Evolutionary conservation across 1,284 basidiomycete species (phyloP).

Genomic region (Ceratobasidium sp.): DNA sequence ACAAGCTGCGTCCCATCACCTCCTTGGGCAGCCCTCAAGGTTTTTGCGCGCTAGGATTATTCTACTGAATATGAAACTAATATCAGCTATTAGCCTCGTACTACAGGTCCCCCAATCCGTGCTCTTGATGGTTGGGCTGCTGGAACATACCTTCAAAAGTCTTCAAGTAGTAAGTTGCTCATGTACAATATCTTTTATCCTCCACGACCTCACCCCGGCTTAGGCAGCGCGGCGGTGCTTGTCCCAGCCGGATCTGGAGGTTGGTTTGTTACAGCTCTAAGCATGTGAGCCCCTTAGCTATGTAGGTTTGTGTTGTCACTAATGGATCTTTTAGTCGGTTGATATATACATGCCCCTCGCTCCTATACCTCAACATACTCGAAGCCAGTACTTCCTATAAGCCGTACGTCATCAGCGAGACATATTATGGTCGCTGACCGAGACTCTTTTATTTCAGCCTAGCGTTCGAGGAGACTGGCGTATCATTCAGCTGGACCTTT

Average conservation of each 20-base stretch:
- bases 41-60: not conserved
- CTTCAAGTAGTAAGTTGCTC: not conserved
- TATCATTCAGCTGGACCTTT: not conserved
- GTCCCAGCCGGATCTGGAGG: not conserved
- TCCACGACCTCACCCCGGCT: not conserved
- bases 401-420: not conserved
- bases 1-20: not conserved
- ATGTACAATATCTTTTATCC: not conserved
- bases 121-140: slow-evolving; percentile 29
- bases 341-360: not conserved
- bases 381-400: slow-evolving; percentile 33
- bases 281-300: slow-evolving; percentile 1
- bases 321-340: not conserved
- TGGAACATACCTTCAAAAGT: slow-evolving; percentile 21
- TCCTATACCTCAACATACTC: slow-evolving; percentile 6
- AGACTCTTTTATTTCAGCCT: not conserved
- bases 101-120: slow-evolving; percentile 22
- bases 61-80: not conserved
- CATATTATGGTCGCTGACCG: too few relatives aligned
- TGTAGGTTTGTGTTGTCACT: not conserved
- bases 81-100: not conserved
- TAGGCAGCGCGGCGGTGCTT: slow-evolving; percentile 6
- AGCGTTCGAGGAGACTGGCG: not conserved
- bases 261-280: slow-evolving; percentile 3
- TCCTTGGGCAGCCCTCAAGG: not conserved